Evolutionary conservation across 345 rosid species (phyloP).

Genomic region (Eucalyptus globulus): DNA sequence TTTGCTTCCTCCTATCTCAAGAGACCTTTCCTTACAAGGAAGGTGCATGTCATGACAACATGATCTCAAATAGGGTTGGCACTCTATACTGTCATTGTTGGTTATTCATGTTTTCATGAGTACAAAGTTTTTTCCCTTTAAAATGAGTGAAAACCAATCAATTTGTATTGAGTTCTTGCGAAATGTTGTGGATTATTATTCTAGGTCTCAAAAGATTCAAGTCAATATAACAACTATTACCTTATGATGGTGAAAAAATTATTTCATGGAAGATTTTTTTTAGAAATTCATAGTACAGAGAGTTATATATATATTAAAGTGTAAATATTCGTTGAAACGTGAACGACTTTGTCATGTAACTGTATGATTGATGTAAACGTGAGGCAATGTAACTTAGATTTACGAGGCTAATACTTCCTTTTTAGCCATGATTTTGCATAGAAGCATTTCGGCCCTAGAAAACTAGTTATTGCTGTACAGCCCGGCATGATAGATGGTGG

Average conservation of each 20-base stretch:
- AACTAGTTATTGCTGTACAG: not conserved
- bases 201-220: not conserved
- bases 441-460: not conserved
- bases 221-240: not conserved
- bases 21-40: not conserved
- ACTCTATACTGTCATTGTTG: not conserved
- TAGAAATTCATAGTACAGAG: fast-evolving
- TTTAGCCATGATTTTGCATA: not conserved
- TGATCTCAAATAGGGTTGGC: not conserved
- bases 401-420: not conserved
- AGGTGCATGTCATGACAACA: not conserved
- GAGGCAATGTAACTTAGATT: not conserved
- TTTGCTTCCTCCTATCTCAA: not conserved
- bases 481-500: not conserved
- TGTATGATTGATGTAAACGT: not conserved
- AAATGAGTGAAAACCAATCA: not conserved
- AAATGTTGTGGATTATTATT: not conserved
- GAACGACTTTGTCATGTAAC: not conserved
- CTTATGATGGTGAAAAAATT: not conserved
- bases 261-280: not conserved
- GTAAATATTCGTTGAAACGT: not conserved
- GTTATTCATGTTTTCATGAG: not conserved
- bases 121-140: not conserved
- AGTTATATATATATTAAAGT: not conserved
- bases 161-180: not conserved